Evolutionary conservation across 129 eudicot genomes (phyloP).

Genomic region (Deinandra increscens): DNA sequence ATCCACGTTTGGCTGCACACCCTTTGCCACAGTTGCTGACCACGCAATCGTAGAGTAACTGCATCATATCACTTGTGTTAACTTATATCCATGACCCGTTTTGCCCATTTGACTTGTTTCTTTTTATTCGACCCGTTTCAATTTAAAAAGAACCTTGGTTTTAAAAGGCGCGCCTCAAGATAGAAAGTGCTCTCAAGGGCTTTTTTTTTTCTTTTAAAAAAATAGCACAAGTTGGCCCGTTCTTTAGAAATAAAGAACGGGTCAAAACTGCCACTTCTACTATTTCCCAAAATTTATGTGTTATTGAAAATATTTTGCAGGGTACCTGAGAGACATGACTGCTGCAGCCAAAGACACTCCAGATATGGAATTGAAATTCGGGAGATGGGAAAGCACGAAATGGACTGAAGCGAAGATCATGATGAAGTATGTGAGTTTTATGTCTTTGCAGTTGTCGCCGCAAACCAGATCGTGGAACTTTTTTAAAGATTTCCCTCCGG

Average conservation of each 20-base stretch:
- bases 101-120: not conserved
- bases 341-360: constrained; percentile 34
- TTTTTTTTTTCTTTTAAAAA: too few relatives aligned
- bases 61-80: not conserved
- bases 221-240: not conserved
- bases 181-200: too few relatives aligned
- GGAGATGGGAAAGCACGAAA: constrained; percentile 18
- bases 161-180: too few relatives aligned
- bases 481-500: constrained; percentile 14
- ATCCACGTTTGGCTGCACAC: constrained; percentile 42
- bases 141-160: not conserved
- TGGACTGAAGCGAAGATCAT: constrained; percentile 10
- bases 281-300: not conserved
- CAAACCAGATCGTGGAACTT: constrained; percentile 25
- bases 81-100: not conserved
- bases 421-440: constrained; percentile 31
- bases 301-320: not conserved
- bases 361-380: constrained; percentile 28
- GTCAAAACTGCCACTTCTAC: not conserved
- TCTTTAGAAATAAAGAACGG: not conserved
- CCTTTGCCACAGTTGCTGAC: constrained; percentile 38
- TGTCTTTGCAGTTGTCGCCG: constrained; percentile 23
- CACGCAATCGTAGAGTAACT: constrained; percentile 61
- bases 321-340: constrained; percentile 27
- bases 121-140: not conserved